A percentile compares a stretch with the other conserved stretches of the same genome.
Evolutionary conservation across 2,329 filamentous ascomycete genomes (phyloP).

Genomic region (Hymenotorrendiella dingleyae): DNA sequence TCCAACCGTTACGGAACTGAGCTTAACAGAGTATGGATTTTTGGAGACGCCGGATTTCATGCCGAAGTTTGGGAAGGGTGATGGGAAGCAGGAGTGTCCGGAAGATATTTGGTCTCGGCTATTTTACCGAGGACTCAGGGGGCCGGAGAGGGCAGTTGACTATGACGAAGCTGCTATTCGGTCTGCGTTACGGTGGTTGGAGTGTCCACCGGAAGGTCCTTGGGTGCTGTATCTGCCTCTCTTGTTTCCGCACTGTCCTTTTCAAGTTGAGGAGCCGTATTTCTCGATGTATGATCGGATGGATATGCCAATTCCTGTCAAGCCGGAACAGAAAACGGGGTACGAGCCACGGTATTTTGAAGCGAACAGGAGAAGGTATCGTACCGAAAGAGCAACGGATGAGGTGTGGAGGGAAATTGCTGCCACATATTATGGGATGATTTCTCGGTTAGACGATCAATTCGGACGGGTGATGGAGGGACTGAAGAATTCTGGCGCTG

Average conservation of each 20-base stretch:
- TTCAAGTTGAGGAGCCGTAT: slow-evolving; percentile 42
- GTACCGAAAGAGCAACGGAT: slow-evolving; percentile 34
- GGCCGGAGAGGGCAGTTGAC: slow-evolving; percentile 34
- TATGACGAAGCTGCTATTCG: slow-evolving; percentile 40
- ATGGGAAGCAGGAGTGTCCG: slow-evolving; percentile 17
- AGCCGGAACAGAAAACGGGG: slow-evolving; percentile 32
- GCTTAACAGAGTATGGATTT: slow-evolving; percentile 40
- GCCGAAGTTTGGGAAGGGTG: slow-evolving; percentile 27
- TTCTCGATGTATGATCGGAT: slow-evolving; percentile 41
- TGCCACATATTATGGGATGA: slow-evolving; percentile 43
- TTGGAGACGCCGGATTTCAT: slow-evolving; percentile 34
- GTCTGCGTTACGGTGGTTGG: slow-evolving; percentile 38
- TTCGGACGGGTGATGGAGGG: slow-evolving; percentile 37
- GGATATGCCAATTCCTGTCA: slow-evolving; percentile 18
- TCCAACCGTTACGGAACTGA: slow-evolving; percentile 38
- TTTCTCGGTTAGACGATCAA: slow-evolving; percentile 39
- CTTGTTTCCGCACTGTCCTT: slow-evolving; percentile 41
- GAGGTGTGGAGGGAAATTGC: slow-evolving; percentile 40
- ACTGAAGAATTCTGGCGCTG: slow-evolving; percentile 32
- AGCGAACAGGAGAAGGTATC: slow-evolving; percentile 34
- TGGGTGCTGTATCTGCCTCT: slow-evolving; percentile 40
- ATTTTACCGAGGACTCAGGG: slow-evolving; percentile 38
- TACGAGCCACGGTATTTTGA: slow-evolving; percentile 40
- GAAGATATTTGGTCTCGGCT: slow-evolving; percentile 35
- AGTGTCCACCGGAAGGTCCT: slow-evolving; percentile 36